These are phyloP conservation scores for Artomyces pyxidatus DNA, from an alignment of 768 basidiomycete genomes.

Conservation along the genomic window DNA sequence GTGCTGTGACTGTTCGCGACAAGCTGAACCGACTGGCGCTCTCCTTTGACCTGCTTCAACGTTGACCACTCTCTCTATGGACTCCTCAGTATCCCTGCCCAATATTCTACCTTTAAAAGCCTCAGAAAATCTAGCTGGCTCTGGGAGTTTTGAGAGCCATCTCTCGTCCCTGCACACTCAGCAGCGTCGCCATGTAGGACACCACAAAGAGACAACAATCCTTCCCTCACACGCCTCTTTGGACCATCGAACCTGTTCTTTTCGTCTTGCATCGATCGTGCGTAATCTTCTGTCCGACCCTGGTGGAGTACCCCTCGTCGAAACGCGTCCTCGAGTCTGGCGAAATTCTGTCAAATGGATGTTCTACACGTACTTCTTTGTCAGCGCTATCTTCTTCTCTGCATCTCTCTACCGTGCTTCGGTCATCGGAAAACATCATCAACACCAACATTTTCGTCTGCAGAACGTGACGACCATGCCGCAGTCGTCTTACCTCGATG, in stretches of 20 bases:
- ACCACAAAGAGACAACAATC: not conserved
- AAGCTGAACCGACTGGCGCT: no score
- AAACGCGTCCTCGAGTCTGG: conserved; percentile 1
- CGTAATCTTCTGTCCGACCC: no score
- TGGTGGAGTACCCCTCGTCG: no score
- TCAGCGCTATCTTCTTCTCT: conserved; percentile 13
- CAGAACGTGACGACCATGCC: not conserved
- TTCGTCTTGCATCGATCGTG: no score
- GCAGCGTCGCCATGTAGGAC: conserved; percentile 1
- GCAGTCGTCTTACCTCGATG: conserved; percentile 2
- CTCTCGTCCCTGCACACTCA: conserved; percentile 6
- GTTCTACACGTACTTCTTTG: conserved; percentile 8
- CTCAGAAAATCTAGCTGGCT: not conserved
- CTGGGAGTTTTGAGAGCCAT: conserved; percentile 9
- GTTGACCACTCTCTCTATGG: no score
- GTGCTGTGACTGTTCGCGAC: no score
- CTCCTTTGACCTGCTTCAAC: no score
- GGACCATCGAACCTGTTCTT: no score
- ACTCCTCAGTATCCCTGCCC: no score
- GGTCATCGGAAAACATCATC: no score
- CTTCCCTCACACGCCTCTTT: not conserved
- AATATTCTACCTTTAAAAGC: not conserved
- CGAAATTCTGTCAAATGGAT: conserved; percentile 6
- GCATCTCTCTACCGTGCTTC: conserved; percentile 9
- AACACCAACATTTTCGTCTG: not conserved